phyloP scores from a whole-genome alignment of 139 green algal species.

The Chlamydomonas sphaeroides region DNA sequence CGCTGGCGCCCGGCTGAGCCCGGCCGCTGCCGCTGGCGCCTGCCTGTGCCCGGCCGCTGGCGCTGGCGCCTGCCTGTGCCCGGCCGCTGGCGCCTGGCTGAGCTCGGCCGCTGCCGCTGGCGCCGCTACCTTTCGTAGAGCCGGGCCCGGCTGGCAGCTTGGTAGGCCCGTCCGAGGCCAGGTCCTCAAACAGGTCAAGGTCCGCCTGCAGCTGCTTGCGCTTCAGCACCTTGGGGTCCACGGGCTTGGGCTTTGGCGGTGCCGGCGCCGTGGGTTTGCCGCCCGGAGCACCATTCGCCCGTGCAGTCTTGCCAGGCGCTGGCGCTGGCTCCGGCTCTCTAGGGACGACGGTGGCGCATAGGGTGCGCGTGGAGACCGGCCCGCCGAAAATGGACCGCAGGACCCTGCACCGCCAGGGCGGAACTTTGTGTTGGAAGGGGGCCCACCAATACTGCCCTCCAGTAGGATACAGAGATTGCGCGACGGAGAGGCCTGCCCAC shows the following conservation, averaged over 20 bases:
- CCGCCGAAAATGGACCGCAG: slow-evolving; percentile 32
- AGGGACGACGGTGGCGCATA: background rate
- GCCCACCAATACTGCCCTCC: no score
- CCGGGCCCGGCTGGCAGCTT: background rate
- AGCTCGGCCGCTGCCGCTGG: background rate
- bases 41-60: no score
- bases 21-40: no score
- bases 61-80: no score
- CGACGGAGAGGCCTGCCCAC: no score
- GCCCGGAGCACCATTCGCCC: no score
- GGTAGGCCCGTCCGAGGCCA: background rate
- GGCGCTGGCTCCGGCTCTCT: slow-evolving; percentile 15
- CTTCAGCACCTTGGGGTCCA: slow-evolving; percentile 25
- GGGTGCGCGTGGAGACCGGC: slow-evolving; percentile 9
- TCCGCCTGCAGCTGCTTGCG: slow-evolving; percentile 25
- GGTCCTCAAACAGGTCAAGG: slow-evolving; percentile 38
- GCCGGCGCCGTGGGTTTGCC: background rate
- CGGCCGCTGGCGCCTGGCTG: no score
- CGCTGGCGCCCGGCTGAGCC: no score
- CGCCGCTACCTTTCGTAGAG: background rate
- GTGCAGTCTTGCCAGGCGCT: background rate
- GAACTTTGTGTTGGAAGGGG: no score
- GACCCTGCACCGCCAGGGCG: background rate
- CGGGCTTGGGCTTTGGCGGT: slow-evolving; percentile 15
- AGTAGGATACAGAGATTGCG: no score